Percentiles rank a stretch among this genome's conserved stretches.
Evolutionary conservation across 2,329 filamentous ascomycete species (phyloP).

Genomic region (Diplodia seriata): DNA sequence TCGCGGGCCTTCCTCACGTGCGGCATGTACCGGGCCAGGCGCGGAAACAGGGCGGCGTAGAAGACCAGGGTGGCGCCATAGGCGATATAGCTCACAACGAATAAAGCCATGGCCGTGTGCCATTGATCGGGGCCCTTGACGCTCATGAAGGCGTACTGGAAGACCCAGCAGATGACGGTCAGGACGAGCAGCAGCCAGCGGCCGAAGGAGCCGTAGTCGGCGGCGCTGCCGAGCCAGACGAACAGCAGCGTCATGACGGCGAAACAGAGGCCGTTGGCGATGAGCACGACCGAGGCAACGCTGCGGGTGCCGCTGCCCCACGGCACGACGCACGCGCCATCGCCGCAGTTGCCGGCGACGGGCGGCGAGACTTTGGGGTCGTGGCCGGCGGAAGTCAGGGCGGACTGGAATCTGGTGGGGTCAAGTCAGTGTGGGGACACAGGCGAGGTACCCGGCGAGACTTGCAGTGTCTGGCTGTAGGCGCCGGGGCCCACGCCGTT

Average conservation of each 20-base stretch:
- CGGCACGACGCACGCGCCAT: conserved; percentile 33
- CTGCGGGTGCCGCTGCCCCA: conserved; percentile 50
- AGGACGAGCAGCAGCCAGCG: conserved; percentile 68
- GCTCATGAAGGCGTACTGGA: conserved; percentile 72
- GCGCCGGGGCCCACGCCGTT: conserved; percentile 57
- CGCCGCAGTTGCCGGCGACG: conserved; percentile 55
- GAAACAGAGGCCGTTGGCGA: conserved; percentile 72
- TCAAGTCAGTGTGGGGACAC: not conserved
- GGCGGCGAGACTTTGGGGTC: conserved; percentile 62
- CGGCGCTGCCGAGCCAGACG: conserved; percentile 60
- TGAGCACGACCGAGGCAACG: conserved; percentile 70
- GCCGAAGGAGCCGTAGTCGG: conserved; percentile 63
- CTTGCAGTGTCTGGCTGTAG: conserved; percentile 31
- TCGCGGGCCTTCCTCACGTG: conserved; percentile 60
- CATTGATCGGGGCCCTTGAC: conserved; percentile 67
- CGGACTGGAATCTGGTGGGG: conserved; percentile 24
- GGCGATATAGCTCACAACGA: conserved; percentile 70
- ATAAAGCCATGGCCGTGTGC: conserved; percentile 66
- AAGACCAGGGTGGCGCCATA: conserved; percentile 63
- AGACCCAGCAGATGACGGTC: conserved; percentile 66
- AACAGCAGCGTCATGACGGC: conserved; percentile 68
- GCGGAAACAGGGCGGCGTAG: conserved; percentile 61
- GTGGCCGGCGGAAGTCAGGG: conserved; percentile 58
- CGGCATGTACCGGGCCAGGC: conserved; percentile 61
- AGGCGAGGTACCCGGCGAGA: not conserved